Evolutionary conservation across 2,329 filamentous ascomycete species (phyloP), one percentile per base, ranked within the genome.

Genomic region (Ilyonectria destructans): DNA sequence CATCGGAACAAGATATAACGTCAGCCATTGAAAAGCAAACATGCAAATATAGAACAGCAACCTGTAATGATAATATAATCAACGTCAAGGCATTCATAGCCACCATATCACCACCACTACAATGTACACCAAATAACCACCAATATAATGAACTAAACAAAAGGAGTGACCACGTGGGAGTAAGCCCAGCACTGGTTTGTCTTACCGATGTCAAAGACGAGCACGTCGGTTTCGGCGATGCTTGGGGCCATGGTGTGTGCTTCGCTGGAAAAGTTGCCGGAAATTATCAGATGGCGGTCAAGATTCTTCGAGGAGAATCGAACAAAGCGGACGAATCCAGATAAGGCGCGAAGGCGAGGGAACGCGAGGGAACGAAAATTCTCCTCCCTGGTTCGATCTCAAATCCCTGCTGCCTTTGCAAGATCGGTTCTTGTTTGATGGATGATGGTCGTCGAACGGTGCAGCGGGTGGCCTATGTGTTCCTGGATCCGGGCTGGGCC

Each of bases 161-260:
- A 67, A 49, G 19, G 62, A 65, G 19, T 48, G 29, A 57, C 35
- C 9, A 29, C 17, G 43, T 43, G 46, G 56, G 31, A 29, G 48
- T 65, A 43, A 58, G 21, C 58, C 49, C 57, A 60, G 62, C 74
- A 59, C 2, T 52, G 33, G 4, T 73, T 35, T 65, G 45, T 73
- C 75, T 77, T 80, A 82, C 80, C 80, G 71, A 82, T 82, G 52
- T 82, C 80, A 55, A 82, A 80, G 31, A 82, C 69, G 33, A 82
- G 64, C 26, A 81, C 73, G 58, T 81, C 77, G 61, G 75, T 77
- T 37, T 77, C 70, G 52, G 70, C 73, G 48, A 80, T 75, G 58
- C 72, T 76, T 63, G 70, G 69, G 52, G 72, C 68, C 73, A 77
- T 72, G 29, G 66, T 69, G 55, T 55, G 49, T 29, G 51, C 35